phyloP scores from a whole-genome alignment of 116 monocot species.

The Trichopus zeylanicus region DNA sequence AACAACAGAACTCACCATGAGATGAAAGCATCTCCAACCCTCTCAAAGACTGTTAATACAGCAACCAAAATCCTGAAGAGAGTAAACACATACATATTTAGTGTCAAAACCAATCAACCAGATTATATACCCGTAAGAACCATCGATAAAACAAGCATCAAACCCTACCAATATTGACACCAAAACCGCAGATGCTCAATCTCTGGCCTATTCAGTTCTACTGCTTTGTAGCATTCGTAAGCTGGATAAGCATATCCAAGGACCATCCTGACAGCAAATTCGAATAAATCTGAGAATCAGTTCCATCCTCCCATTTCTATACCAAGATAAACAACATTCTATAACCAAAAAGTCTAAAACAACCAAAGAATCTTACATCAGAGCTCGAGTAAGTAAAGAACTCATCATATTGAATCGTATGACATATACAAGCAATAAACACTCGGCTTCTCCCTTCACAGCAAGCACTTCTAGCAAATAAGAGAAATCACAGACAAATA shows the following conservation, averaged over 20 bases:
- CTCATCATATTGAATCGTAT: constrained; percentile 64
- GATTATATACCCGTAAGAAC: background rate
- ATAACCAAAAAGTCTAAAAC: background rate
- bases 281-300: too few species aligned
- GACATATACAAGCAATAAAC: too few species aligned
- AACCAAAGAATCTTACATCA: constrained; percentile 34
- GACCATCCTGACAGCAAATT: constrained; percentile 32
- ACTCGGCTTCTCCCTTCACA: background rate
- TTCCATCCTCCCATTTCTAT: background rate
- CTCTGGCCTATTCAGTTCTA: constrained; percentile 75
- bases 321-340: background rate
- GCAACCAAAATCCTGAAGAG: constrained; percentile 79
- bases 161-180: constrained; percentile 85
- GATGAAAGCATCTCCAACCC: constrained; percentile 65
- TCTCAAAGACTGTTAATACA: constrained; percentile 51
- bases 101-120: background rate
- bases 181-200: constrained; percentile 82
- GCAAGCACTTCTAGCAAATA: background rate
- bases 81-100: background rate
- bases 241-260: constrained; percentile 89
- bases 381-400: constrained; percentile 58
- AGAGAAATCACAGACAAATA: background rate
- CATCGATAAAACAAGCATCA: background rate
- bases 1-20: constrained; percentile 50
- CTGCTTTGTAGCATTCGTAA: constrained; percentile 85